A percentile compares a stretch with the other conserved stretches of the same genome.
phyloP scores from a whole-genome alignment of 495 filamentous ascomycete species.

The Chaetomium cochliodes region DNA sequence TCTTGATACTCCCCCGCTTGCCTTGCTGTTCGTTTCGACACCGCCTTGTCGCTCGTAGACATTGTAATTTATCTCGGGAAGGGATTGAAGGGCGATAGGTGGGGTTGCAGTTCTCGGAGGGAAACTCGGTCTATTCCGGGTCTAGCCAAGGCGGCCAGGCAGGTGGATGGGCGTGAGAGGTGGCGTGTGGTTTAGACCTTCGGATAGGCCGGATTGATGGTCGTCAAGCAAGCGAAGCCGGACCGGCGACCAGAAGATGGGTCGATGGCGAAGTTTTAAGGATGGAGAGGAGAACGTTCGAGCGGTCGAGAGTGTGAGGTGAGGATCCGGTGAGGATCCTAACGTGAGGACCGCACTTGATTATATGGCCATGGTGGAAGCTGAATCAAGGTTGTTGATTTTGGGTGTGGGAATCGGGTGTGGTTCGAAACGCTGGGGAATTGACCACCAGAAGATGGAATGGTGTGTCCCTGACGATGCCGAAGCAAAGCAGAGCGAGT shows the following conservation, averaged over 20 bases:
- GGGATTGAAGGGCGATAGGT: neutral
- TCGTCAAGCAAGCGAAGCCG: neutral
- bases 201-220: conserved; percentile 10
- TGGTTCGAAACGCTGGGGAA: neutral
- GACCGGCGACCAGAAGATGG: neutral
- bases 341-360: conserved; percentile 9
- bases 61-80: conserved; percentile 14
- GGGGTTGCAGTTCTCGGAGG: neutral
- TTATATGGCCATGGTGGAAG: conserved; percentile 26
- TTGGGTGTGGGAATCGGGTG: neutral
- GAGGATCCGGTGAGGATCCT: conserved; percentile 21
- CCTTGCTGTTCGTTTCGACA: conserved; percentile 32
- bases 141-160: conserved; percentile 8
- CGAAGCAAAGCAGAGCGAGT: neutral
- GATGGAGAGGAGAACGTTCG: too few species aligned
- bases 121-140: neutral
- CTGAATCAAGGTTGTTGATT: neutral
- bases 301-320: conserved; percentile 5
- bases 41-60: conserved; percentile 22
- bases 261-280: neutral
- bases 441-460: neutral
- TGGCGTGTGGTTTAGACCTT: neutral
- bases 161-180: neutral
- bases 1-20: conserved; percentile 10
- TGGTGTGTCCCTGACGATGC: neutral